Base-by-base conservation (phyloP, 2,329 filamentous ascomycete species). In the Fusarium sp. region DNA sequence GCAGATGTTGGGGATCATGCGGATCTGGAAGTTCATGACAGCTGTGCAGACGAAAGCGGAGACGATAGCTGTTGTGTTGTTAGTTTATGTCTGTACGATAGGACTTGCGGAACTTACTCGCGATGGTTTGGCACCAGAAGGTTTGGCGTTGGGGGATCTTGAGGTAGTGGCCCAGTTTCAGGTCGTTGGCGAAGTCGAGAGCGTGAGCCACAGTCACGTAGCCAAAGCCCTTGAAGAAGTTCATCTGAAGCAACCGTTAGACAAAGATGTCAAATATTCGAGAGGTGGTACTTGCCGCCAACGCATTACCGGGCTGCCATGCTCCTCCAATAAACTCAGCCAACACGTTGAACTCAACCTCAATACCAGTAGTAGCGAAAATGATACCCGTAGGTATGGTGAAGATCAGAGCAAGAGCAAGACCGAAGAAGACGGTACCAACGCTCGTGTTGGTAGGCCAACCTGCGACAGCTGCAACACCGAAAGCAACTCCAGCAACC, bases 301-400 rank as follows among this genome's bases (percentile, higher is more conserved):
- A 65, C 1, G 83, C 81, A 57, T 84, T 84, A 5, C 83, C 83
- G 0, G 79, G 74, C 4, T 81, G 77, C 71, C 79, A 80, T 1
- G 79, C 77, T 13, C 83, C 83, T 28, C 82, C 83, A 13, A 85
- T 83, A 12, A 85, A 81, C 72, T 85, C 82, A 12, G 82, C 82
- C 3, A 86, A 68, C 1, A 86, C 83, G 47, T 85, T 84, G 27
- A 84, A 76, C 16, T 79, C 81, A 8, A 82, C 78, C 28, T 82
- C 78, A 13, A 80, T 78, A 1, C 81, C 82, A 0, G 82, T 85
- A n/a, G 81, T 84, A 25, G 82, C 78, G 21, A 77, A 77, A 25
- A 84, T 79, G 21, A 85, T 82, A 4, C 83, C 83, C 1, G 82
- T 78, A 0, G 83, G 83, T 4, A 85, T 73, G 2, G 83, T 79